Base-by-base conservation (phyloP, 2,329 filamentous ascomycete species). In the Colletotrichum costaricense region DNA sequence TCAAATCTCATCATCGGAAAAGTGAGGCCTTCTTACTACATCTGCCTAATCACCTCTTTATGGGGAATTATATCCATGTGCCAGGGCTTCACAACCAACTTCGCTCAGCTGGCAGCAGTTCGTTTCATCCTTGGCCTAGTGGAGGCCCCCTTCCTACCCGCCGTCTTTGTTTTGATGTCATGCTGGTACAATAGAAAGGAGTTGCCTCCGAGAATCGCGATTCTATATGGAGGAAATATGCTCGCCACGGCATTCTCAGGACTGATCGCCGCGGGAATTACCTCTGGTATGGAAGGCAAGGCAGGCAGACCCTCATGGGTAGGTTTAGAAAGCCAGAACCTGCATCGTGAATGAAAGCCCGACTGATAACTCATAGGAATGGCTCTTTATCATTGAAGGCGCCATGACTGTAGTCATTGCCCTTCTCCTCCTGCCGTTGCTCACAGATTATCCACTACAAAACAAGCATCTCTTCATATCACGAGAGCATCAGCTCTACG, bases 161-260 rank as follows among this genome's bases (percentile, higher is more conserved):
- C 68, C 11, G 72, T 72, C 42, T 66, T 91, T 19, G 92, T 89
- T 81, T 90, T 88, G 74, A 83, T 92, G 33, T 83, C 81, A 3
- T 84, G 82, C 66, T 93, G 91, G 90, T 94, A 94, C 76, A 93
- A 90, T 0, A 86, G 91, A 24, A 89, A 89, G 76, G 92, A 93
- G 77, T 81, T 93, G 0, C 89, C 87, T 4, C 84, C 91, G 16
- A 85, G 91, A 19, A 92, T 90, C n/a, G 89, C 90, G 9, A 84
- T 92, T 6, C 84, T 83, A 0, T 83, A 88, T 67, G 90, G 90
- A 0, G 92, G 91, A 0, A 90, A 90, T 6, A 84, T 94, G n/a
- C 86, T 93, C 5, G 91, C 90, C 0, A 91, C 91, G 0, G 92
- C 92, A 0, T 93, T 94, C 77, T 91, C 91, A 0, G 92, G 91